A percentile compares a stretch with the other conserved stretches of the same genome.
These are phyloP conservation scores for Thielaviopsis euricoi DNA, from an alignment of 2,329 filamentous ascomycete species.

Conservation along the genomic window DNA sequence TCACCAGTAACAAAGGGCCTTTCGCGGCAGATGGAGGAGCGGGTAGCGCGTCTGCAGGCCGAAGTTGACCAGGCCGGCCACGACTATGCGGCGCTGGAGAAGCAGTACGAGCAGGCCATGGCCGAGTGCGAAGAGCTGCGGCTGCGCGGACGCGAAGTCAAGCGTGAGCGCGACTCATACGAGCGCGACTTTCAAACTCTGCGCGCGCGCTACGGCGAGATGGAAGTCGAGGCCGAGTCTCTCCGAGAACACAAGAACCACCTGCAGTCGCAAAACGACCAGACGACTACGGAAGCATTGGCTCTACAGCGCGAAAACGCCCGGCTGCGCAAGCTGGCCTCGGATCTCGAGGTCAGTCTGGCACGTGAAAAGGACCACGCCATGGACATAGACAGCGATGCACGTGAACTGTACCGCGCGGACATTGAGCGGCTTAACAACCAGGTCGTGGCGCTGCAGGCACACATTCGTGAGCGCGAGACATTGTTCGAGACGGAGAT, in stretches of 20 bases:
- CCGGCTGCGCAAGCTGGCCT: slow-evolving; percentile 28
- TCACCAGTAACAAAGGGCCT: slow-evolving; percentile 60
- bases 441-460: slow-evolving; percentile 46
- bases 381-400: slow-evolving; percentile 42
- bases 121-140: slow-evolving; percentile 30
- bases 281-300: slow-evolving; percentile 47
- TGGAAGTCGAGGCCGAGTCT: slow-evolving; percentile 40
- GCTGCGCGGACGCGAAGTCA: slow-evolving; percentile 26
- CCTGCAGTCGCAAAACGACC: slow-evolving; percentile 51
- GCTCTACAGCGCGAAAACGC: slow-evolving; percentile 49
- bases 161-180: slow-evolving; percentile 26
- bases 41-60: slow-evolving; percentile 45
- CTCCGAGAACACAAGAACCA: slow-evolving; percentile 50
- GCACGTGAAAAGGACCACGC: slow-evolving; percentile 40
- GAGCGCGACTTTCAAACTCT: slow-evolving; percentile 21
- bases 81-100: slow-evolving; percentile 34
- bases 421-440: slow-evolving; percentile 35
- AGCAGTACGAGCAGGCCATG: slow-evolving; percentile 30
- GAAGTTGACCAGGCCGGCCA: slow-evolving; percentile 41
- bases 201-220: slow-evolving; percentile 33
- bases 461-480: slow-evolving; percentile 52
- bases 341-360: slow-evolving; percentile 31
- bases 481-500: slow-evolving; percentile 53
- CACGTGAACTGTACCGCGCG: slow-evolving; percentile 28
- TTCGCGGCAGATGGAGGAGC: slow-evolving; percentile 60